Percentiles rank a stretch among this genome's conserved stretches.
phyloP scores from a whole-genome alignment of 768 basidiomycete genomes.

The Phlebiopsis gigantea region DNA sequence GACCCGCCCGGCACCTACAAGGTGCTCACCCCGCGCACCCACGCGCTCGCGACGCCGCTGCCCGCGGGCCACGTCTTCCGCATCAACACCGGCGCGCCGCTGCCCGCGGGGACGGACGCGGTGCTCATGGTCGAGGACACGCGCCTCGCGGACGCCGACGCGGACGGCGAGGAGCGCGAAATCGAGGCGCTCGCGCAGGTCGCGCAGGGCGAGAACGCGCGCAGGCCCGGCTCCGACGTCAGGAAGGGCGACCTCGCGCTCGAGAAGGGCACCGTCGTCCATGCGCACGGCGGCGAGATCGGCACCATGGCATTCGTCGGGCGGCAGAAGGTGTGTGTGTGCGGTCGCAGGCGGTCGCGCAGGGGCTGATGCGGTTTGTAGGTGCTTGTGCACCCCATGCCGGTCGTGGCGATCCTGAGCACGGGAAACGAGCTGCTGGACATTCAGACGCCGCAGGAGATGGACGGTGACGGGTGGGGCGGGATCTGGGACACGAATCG shows the following conservation, averaged over 20 bases:
- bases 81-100: constrained; percentile 81
- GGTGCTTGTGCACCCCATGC: constrained; percentile 69
- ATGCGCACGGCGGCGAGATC: constrained; percentile 71
- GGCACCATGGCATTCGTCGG: constrained; percentile 82
- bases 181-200: constrained; percentile 65
- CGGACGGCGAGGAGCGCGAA: constrained; percentile 50
- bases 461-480: constrained; percentile 45
- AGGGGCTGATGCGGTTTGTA: constrained; percentile 22
- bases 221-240: constrained; percentile 72
- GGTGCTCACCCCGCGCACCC: constrained; percentile 54
- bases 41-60: constrained; percentile 30
- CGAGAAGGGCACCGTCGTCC: constrained; percentile 54
- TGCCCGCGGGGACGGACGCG: constrained; percentile 69
- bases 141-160: constrained; percentile 49
- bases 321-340: constrained; percentile 59
- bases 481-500: constrained; percentile 86
- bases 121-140: constrained; percentile 96
- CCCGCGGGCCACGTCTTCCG: constrained; percentile 55
- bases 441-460: constrained; percentile 37
- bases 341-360: constrained; percentile 7
- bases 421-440: constrained; percentile 83
- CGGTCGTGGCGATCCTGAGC: constrained; percentile 74
- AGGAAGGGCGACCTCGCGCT: constrained; percentile 61
- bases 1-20: constrained; percentile 61
- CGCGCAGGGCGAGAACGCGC: constrained; percentile 62